Evolutionary conservation across 2,329 filamentous ascomycete species (phyloP).

Genomic region (Cladosporium sp.): DNA sequence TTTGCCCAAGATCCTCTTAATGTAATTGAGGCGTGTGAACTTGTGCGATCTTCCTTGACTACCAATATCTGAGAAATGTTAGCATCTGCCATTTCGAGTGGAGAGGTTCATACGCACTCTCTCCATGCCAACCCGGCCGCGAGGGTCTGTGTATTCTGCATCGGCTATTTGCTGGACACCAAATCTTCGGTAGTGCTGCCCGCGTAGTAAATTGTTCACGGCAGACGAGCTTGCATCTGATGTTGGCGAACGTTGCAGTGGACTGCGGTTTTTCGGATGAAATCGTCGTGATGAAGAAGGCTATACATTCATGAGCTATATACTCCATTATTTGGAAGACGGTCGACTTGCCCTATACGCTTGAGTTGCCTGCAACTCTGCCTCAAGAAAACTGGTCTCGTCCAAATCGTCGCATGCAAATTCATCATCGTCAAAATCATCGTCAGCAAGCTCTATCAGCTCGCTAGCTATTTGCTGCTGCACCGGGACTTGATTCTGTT

Average conservation of each 20-base stretch:
- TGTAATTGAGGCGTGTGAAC: conserved; percentile 65
- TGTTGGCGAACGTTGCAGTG: not conserved
- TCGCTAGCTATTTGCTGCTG: conserved; percentile 11
- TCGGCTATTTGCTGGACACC: conserved; percentile 73
- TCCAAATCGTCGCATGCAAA: conserved; percentile 71
- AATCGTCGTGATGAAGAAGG: conserved; percentile 21
- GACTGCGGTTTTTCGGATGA: conserved; percentile 19
- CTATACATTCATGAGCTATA: conserved; percentile 38
- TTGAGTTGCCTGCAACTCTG: conserved; percentile 72
- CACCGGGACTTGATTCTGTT: not conserved
- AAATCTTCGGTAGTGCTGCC: conserved; percentile 57
- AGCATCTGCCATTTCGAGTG: not conserved
- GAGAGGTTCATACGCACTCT: conserved; percentile 62
- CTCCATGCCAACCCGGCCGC: conserved; percentile 57
- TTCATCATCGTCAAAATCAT: conserved; percentile 60
- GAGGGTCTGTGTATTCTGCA: conserved; percentile 65
- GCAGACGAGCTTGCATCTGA: not conserved
- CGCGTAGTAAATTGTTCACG: not conserved
- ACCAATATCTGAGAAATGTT: conserved; percentile 63
- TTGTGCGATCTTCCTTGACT: conserved; percentile 76
- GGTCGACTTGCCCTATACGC: conserved; percentile 49
- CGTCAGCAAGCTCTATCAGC: conserved; percentile 3
- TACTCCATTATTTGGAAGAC: conserved; percentile 28
- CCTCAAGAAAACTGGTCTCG: conserved; percentile 67
- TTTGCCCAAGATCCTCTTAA: conserved; percentile 86